Evolutionary conservation across 2,329 filamentous ascomycete genomes (phyloP), one percentile per base, ranked within the genome.

Genomic region (Fusarium ramigenum): DNA sequence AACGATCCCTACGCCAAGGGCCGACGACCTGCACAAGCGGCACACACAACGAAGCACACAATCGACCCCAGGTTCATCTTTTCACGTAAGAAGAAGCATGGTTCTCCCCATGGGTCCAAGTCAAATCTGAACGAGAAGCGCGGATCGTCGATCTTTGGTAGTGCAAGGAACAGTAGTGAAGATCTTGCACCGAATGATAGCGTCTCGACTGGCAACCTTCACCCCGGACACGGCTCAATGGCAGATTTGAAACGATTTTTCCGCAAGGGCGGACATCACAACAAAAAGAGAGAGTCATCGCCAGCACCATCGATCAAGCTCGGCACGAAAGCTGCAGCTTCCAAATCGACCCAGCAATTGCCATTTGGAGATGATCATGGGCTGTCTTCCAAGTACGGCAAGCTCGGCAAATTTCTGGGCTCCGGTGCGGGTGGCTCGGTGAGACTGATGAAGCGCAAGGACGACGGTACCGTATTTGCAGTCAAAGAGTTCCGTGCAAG

Each of bases 211-310:
- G 74, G 73, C 25, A 70, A 75, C 23, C 69, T 75, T 18, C 73
- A 77, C 28, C 77, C 79, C n/a, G 71, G 75, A 57, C 90, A 93
- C 67, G 91, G 93, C 28, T 98, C 96, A 9, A 98, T 98, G 93
- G 92, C 93, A 7, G 96, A 98, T 78, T 83, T 99, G 69, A 98
- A 97, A 84, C 90, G 96, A n/a, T 99, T 99, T 81, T 97, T 99
- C 86, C 96, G 92, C 82, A 91, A 94, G 69, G 90, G 92, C 59
- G 89, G 90, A 5, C 88, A 91, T 74, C 84, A 88, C 75, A 94
- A 94, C 79, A 87, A 91, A 66, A 94, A 93, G 73, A 90, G 93
- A 36, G 87, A 92, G 8, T 84, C 87, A 15, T 91, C 91, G 2
- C 91, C 91, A 11, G 88, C 89, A 10, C 70, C 70, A 12, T 87